phyloP scores from a whole-genome alignment of 2,329 filamentous ascomycete genomes.

The Aureobasidium sp. region DNA sequence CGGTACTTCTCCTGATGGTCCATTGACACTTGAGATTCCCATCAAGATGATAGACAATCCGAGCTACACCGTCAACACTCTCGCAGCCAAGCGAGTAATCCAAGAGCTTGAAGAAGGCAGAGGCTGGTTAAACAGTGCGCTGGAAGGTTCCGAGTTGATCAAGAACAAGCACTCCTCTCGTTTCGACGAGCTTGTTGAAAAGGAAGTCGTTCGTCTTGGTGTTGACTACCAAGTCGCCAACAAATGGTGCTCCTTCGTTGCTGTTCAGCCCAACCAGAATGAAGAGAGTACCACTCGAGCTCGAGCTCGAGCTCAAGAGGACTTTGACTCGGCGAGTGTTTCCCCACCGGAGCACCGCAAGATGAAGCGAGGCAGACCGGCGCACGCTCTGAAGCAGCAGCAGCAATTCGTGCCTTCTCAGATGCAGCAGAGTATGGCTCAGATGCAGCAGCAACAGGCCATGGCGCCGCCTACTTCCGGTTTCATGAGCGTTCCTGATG shows the following conservation, averaged over 20 bases:
- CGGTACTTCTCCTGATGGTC: conserved; percentile 63
- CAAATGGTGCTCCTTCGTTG: conserved; percentile 79
- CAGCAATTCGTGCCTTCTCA: no score
- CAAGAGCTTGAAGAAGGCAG: conserved; percentile 75
- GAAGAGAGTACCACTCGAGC: neutral
- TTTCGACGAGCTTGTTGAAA: conserved; percentile 68
- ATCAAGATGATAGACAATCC: conserved; percentile 54
- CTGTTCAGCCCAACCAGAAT: conserved; percentile 56
- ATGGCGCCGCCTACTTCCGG: no score
- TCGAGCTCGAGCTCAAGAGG: neutral
- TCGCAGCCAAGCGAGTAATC: conserved; percentile 73
- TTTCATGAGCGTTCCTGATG: no score
- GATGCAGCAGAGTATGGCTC: no score
- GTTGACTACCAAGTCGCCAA: conserved; percentile 72
- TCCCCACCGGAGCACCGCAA: no score
- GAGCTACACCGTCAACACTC: conserved; percentile 70
- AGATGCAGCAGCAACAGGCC: no score
- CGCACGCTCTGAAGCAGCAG: no score
- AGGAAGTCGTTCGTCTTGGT: conserved; percentile 72
- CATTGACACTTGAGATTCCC: conserved; percentile 70
- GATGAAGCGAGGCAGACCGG: no score
- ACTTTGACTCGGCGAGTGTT: no score
- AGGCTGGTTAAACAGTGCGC: conserved; percentile 60
- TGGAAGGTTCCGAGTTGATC: conserved; percentile 37
- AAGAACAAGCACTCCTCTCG: conserved; percentile 52